Evolutionary conservation across 2,329 filamentous ascomycete species (phyloP), one percentile per base, ranked within the genome.

Genomic region (Incumbomyces delicatus): DNA sequence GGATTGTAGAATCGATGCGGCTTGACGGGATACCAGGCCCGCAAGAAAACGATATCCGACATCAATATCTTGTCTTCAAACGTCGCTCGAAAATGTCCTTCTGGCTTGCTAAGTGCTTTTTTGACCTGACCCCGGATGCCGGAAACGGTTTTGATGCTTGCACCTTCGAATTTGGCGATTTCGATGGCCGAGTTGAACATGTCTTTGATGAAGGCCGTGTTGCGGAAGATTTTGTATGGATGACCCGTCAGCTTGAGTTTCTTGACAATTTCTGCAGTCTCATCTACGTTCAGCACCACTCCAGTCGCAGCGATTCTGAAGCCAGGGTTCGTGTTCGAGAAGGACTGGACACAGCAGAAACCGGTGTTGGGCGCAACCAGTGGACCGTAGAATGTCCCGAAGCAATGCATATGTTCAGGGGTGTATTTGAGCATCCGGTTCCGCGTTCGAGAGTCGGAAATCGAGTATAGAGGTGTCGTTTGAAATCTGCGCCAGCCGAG

Each of bases 391-490:
- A 96, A 88, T 42, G 89, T 95, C 34, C 80, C 92, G 63, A 94
- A 94, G 70, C 94, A 98, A 69, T 96, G 92, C 88, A 95, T 96
- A 63, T 98, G 92, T 71, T 98, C 94, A 0, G 92, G 94, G 0
- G 90, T 95, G 67, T 98, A 98, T 67, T 98, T 98, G 52, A 98
- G 77, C 90, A 98, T 95, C 48, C 92, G 82, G 67, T 96, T 95
- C 53, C 92, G 78, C 20, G 87, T 94, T 57, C 92, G 80, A 51
- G 86, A 94, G 66, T 96, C 92, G 18, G 87, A 92, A 48, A 92
- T 95, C 68, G 85, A 92, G 77, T 95, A 98, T 50, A 95, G 81
- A 14, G 90, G 90, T 56, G 92, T 73, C 5, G 85, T 83, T 67
- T 96, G 92, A 73, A 98, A 98, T 50, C 92, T 78, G 42, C 92